These are phyloP conservation scores for Phaffia rhodozyma DNA, from an alignment of 1,284 basidiomycete genomes.

Conservation along the genomic window DNA sequence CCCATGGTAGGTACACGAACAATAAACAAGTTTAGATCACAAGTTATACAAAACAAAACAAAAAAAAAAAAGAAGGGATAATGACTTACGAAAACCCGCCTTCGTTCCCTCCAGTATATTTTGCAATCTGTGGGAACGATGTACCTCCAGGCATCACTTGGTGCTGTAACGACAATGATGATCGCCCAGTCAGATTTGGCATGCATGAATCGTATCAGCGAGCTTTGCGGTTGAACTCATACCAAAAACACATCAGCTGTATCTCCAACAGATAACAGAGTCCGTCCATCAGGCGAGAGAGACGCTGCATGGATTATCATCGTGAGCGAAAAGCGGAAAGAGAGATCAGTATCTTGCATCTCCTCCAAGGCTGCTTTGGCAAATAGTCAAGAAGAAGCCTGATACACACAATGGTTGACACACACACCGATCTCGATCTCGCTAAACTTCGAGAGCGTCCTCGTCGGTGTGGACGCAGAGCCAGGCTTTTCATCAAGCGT, in stretches of 20 bases:
- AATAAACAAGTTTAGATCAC: too few relatives aligned
- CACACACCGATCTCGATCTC: conserved; percentile 51
- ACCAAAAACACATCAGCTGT: conserved; percentile 66
- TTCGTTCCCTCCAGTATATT: conserved; percentile 20
- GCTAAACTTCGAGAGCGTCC: conserved; percentile 26
- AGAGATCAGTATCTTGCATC: not conserved
- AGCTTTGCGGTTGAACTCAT: conserved; percentile 32
- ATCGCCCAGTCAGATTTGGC: conserved; percentile 18
- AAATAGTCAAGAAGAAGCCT: conserved; percentile 11
- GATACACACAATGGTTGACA: conserved; percentile 49
- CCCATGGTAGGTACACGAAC: not conserved
- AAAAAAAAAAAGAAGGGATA: conserved; percentile 31
- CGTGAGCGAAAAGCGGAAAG: conserved; percentile 28
- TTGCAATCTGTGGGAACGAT: conserved; percentile 20
- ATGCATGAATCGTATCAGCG: conserved; percentile 22
- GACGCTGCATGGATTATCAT: conserved; percentile 44
- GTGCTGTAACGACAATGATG: not conserved
- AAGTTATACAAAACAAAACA: not conserved
- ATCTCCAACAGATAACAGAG: conserved; percentile 72
- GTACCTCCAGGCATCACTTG: conserved; percentile 2
- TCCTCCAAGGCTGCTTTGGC: conserved; percentile 7
- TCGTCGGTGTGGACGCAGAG: not conserved
- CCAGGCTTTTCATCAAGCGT: not conserved
- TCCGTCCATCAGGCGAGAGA: conserved; percentile 70
- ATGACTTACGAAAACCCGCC: conserved; percentile 35